Evolutionary conservation across 31 red algal species (phyloP).

Genomic region (Pterothamnion heteromorphum): DNA sequence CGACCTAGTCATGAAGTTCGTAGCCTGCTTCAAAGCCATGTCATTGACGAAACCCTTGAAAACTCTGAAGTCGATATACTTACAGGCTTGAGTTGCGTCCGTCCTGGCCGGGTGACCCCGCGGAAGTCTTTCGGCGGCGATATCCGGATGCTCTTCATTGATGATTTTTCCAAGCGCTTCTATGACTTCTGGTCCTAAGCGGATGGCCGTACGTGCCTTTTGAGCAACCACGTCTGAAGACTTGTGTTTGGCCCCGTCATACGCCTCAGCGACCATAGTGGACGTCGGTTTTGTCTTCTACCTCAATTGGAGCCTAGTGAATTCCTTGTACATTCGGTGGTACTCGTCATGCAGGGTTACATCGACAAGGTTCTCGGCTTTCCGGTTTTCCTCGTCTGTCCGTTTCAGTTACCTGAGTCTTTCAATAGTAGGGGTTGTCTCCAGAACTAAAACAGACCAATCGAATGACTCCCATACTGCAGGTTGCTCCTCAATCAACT

Average conservation of each 20-base stretch:
- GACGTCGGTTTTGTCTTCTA: not conserved
- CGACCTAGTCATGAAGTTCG: not conserved
- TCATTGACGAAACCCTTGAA: not conserved
- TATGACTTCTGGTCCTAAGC: not conserved
- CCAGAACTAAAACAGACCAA: not conserved
- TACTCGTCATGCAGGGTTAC: not conserved
- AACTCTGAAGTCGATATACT: not conserved
- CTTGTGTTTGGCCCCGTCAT: not conserved
- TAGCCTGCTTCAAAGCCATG: not conserved
- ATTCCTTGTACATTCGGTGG: not conserved
- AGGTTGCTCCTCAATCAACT: not conserved
- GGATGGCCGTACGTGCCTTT: too few relatives aligned
- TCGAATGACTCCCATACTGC: not conserved
- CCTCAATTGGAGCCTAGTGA: not conserved
- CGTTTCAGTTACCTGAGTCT: not conserved
- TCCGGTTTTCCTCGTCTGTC: not conserved
- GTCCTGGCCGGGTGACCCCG: not conserved
- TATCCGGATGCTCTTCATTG: not conserved
- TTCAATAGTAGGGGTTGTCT: not conserved
- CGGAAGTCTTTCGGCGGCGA: not conserved
- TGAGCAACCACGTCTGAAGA: not conserved
- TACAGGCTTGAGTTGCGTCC: not conserved
- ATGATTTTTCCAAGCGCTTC: not conserved
- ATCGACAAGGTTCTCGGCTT: not conserved
- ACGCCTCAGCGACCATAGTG: not conserved